These are phyloP conservation scores for Suhomyces sp. DNA, from an alignment of 805 yeast species.

Conservation along the genomic window DNA sequence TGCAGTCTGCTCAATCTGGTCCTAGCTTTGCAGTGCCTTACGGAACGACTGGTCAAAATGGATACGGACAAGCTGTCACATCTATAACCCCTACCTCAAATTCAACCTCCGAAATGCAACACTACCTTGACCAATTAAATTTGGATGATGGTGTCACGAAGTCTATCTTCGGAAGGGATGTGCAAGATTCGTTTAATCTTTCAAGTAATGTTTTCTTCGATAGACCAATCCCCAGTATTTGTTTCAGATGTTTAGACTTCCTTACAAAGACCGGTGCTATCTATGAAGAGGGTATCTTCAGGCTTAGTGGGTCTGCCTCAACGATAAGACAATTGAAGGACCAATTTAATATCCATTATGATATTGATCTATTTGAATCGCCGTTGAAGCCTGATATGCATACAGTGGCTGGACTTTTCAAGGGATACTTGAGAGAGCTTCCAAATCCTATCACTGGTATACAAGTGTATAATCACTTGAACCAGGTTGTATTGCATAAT, in stretches of 20 bases:
- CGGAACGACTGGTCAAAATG: too few relatives aligned
- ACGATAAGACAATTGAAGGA: constrained; percentile 68
- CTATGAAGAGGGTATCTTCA: constrained; percentile 87
- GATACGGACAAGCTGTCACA: neutral
- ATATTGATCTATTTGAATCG: constrained; percentile 59
- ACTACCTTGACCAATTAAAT: constrained; percentile 35
- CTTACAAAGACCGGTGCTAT: constrained; percentile 65
- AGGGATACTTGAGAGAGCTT: constrained; percentile 75
- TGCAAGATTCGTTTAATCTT: constrained; percentile 50
- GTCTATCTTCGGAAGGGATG: constrained; percentile 63
- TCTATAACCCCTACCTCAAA: constrained; percentile 3
- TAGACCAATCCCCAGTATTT: constrained; percentile 66
- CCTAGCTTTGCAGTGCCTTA: too few relatives aligned
- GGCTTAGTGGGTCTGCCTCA: constrained; percentile 85
- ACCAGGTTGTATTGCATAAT: constrained; percentile 19
- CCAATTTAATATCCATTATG: constrained; percentile 63
- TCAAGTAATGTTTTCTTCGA: constrained; percentile 50
- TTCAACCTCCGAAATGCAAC: constrained; percentile 25
- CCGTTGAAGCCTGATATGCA: constrained; percentile 65
- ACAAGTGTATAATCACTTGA: constrained; percentile 34
- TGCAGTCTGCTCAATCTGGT: neutral
- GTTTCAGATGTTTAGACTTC: constrained; percentile 71
- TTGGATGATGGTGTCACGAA: constrained; percentile 36
- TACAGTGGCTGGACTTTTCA: constrained; percentile 82
- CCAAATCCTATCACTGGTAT: constrained; percentile 69